Conservation (phyloP, 208 protist genomes). For the Leptomonas pyrrhocoris region DNA sequence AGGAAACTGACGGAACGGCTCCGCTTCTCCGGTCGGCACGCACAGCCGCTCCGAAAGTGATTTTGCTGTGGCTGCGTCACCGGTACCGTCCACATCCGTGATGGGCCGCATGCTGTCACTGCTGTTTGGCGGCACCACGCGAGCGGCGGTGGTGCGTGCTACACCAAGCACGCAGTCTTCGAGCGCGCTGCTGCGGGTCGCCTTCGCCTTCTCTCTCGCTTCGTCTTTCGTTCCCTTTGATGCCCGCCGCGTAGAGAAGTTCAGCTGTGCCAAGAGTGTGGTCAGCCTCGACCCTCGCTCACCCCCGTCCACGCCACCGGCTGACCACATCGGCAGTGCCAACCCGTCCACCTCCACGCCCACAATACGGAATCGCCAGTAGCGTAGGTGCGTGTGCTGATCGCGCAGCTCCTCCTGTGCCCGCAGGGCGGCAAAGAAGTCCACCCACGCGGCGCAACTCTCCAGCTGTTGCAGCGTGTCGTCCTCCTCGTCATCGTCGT, state of each 20-base stretch:
- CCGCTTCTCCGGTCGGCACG: not conserved
- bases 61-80: not conserved
- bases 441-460: slow-evolving; percentile 26
- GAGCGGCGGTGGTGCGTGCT: not conserved
- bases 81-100: not conserved
- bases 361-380: slow-evolving; percentile 26
- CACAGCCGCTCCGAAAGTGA: not conserved
- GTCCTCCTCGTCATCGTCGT: slow-evolving; percentile 9
- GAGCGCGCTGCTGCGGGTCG: not conserved
- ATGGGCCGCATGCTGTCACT: not conserved
- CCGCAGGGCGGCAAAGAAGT: slow-evolving; percentile 19
- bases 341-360: slow-evolving; percentile 24
- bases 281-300: not conserved
- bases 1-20: not conserved
- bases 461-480: slow-evolving; percentile 11
- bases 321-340: slow-evolving; percentile 24
- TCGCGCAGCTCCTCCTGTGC: not conserved
- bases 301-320: not conserved
- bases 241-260: not conserved
- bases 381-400: slow-evolving; percentile 18
- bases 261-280: slow-evolving; percentile 7
- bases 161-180: slow-evolving; percentile 5
- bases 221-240: not conserved
- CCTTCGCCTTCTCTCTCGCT: no score
- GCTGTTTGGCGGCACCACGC: not conserved